phyloP scores from a whole-genome alignment of 1,139 yeast species.

The Taphrina confusa region DNA sequence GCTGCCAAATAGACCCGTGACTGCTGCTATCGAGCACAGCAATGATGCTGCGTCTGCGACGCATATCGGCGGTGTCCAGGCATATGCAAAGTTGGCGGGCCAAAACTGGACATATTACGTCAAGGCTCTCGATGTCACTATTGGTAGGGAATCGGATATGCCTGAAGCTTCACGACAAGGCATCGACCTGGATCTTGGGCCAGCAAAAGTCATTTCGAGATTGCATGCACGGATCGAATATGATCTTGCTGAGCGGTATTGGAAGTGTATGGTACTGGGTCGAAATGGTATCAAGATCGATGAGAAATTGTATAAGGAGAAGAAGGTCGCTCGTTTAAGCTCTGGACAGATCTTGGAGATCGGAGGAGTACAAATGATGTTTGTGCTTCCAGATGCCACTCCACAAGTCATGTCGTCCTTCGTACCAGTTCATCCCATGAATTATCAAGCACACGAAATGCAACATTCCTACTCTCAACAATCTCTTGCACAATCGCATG shows the following conservation, averaged over 20 bases:
- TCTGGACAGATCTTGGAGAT: slow-evolving; percentile 71
- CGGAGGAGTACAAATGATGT: slow-evolving; percentile 99
- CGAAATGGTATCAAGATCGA: slow-evolving; percentile 93
- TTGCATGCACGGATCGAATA: slow-evolving; percentile 83
- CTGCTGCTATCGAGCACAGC: slow-evolving; percentile 55
- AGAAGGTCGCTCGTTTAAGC: slow-evolving; percentile 43
- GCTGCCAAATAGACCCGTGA: slow-evolving; percentile 43
- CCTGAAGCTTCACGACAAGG: slow-evolving; percentile 44
- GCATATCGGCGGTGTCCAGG: slow-evolving; percentile 83
- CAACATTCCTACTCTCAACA: slow-evolving; percentile 25
- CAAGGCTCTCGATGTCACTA: slow-evolving; percentile 69
- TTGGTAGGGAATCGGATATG: slow-evolving; percentile 64
- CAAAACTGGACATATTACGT: slow-evolving; percentile 91
- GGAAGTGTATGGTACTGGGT: slow-evolving; percentile 84
- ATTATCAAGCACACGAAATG: slow-evolving; percentile 14
- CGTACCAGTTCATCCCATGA: slow-evolving; percentile 25
- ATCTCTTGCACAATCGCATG: slow-evolving; percentile 26
- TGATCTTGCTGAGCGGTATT: slow-evolving; percentile 68
- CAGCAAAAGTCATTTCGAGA: slow-evolving; percentile 91
- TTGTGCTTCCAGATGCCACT: slow-evolving; percentile 87
- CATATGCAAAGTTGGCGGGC: slow-evolving; percentile 62
- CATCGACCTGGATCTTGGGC: slow-evolving; percentile 89
- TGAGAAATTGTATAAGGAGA: slow-evolving; percentile 55
- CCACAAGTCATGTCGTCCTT: slow-evolving; percentile 49
- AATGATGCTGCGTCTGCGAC: slow-evolving; percentile 60